These are phyloP conservation scores for Neurospora crassa DNA, from an alignment of 2,329 filamentous ascomycete species.

Conservation along the genomic window DNA sequence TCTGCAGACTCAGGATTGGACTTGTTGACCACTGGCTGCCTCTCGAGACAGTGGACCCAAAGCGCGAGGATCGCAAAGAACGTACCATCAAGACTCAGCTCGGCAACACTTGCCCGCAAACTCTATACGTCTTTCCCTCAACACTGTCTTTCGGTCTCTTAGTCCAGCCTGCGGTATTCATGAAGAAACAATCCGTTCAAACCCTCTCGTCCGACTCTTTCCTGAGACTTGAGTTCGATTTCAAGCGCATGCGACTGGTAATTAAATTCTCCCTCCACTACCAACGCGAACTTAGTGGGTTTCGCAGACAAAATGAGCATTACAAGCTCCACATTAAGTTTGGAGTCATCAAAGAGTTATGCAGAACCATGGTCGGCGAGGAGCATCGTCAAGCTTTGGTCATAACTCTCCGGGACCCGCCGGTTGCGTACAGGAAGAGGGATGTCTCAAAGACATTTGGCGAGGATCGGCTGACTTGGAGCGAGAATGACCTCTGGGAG, in stretches of 20 bases:
- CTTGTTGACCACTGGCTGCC: not conserved
- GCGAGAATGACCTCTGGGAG: conserved; percentile 34
- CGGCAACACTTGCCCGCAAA: conserved; percentile 11
- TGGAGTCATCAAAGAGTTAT: conserved; percentile 34
- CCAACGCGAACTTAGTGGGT: not conserved
- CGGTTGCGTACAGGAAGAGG: conserved; percentile 34
- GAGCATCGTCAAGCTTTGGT: conserved; percentile 28
- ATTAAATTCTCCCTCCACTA: conserved; percentile 22
- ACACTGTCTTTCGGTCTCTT: conserved; percentile 16
- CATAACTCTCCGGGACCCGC: conserved; percentile 39
- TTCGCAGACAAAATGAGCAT: conserved; percentile 2
- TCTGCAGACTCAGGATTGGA: conserved; percentile 17
- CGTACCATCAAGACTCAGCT: conserved; percentile 12
- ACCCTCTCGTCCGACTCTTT: conserved; percentile 1
- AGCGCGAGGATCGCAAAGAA: not conserved
- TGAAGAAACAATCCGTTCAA: conserved; percentile 11
- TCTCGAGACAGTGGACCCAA: not conserved
- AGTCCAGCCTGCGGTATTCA: conserved; percentile 11
- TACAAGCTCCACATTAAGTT: conserved; percentile 38
- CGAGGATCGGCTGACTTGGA: conserved; percentile 27
- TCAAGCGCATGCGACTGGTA: conserved; percentile 20
- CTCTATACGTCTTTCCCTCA: conserved; percentile 3
- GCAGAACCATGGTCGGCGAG: conserved; percentile 26
- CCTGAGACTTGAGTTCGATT: conserved; percentile 24
- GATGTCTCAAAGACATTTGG: conserved; percentile 25